Evolutionary conservation across 345 rosid species (phyloP).

Genomic region (Lepidium sativum): DNA sequence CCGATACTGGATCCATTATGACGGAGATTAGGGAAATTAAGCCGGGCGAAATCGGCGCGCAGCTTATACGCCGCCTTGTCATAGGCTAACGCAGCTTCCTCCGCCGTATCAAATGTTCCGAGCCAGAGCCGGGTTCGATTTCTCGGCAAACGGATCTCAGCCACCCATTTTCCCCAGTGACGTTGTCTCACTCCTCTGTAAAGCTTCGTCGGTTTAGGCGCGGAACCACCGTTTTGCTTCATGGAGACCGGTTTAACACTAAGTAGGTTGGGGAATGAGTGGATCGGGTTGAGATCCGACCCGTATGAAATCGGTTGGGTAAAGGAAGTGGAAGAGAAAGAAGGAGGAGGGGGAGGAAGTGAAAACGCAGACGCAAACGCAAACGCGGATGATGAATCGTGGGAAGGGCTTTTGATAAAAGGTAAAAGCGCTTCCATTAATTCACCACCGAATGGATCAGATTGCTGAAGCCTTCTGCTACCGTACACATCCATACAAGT

Average conservation of each 20-base stretch:
- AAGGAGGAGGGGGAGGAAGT: no score
- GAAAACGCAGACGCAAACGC: conserved; percentile 12
- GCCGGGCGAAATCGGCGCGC: conserved; percentile 79
- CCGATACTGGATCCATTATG: conserved; percentile 49
- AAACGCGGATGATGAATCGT: conserved; percentile 15
- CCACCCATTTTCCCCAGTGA: conserved; percentile 99
- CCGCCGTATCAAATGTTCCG: conserved; percentile 95
- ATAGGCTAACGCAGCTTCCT: conserved; percentile 91
- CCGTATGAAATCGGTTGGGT: conserved; percentile 25
- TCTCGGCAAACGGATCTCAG: conserved; percentile 91
- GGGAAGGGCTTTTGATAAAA: conserved; percentile 56
- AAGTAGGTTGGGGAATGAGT: conserved; percentile 17
- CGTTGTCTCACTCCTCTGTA: conserved; percentile 93
- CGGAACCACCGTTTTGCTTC: conserved; percentile 38
- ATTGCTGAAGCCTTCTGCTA: conserved; percentile 28
- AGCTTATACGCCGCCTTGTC: conserved; percentile 85
- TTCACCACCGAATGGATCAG: conserved; percentile 55
- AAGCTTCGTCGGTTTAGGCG: conserved; percentile 53
- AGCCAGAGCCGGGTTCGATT: conserved; percentile 94
- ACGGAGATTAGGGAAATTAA: conserved; percentile 77
- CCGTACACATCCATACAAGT: conserved; percentile 51
- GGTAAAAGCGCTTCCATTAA: conserved; percentile 94
- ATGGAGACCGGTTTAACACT: conserved; percentile 50
- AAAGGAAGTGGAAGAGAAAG: neutral
- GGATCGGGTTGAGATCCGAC: conserved; percentile 27